Percentiles rank a stretch among this genome's conserved stretches.
Evolutionary conservation across 495 filamentous ascomycete genomes (phyloP).

Genomic region (Talaromyces proteolyticus): DNA sequence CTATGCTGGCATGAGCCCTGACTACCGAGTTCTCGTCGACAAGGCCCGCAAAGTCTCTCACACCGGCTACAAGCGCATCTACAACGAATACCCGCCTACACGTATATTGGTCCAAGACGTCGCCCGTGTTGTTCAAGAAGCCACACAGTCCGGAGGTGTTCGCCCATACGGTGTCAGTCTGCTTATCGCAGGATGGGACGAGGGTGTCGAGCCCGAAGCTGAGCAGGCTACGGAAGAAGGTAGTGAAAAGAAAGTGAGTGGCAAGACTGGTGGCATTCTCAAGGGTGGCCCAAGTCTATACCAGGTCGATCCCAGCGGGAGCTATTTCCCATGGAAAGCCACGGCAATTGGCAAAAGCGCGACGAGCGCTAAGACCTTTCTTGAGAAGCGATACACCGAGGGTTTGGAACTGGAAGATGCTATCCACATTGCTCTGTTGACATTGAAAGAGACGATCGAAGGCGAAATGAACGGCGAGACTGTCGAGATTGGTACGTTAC

Average conservation of each 20-base stretch:
- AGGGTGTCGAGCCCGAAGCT: slow-evolving; percentile 80
- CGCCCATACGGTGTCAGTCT: slow-evolving; percentile 96
- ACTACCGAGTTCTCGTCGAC: slow-evolving; percentile 96
- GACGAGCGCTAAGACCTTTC: slow-evolving; percentile 95
- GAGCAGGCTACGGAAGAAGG: slow-evolving; percentile 49
- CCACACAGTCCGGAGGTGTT: slow-evolving; percentile 95
- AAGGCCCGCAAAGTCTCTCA: slow-evolving; percentile 98
- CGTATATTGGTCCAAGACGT: slow-evolving; percentile 98
- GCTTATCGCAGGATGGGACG: slow-evolving; percentile 96
- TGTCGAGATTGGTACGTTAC: slow-evolving; percentile 92
- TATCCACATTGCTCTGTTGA: slow-evolving; percentile 95
- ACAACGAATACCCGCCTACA: slow-evolving; percentile 99
- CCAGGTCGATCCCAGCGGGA: slow-evolving; percentile 95
- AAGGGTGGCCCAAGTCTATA: slow-evolving; percentile 97
- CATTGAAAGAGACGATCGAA: slow-evolving; percentile 98
- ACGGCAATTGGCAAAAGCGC: slow-evolving; percentile 98
- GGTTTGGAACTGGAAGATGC: slow-evolving; percentile 97
- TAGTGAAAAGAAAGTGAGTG: slow-evolving; percentile 59
- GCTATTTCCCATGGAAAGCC: slow-evolving; percentile 99
- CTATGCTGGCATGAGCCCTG: slow-evolving; percentile 97
- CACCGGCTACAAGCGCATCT: slow-evolving; percentile 98
- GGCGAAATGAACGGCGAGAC: slow-evolving; percentile 99
- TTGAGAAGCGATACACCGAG: slow-evolving; percentile 98
- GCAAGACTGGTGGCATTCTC: slow-evolving; percentile 89
- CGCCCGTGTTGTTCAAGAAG: slow-evolving; percentile 96